These are phyloP conservation scores for Ilyonectria mors-panacis DNA, from an alignment of 2,329 filamentous ascomycete species.

Conservation along the genomic window DNA sequence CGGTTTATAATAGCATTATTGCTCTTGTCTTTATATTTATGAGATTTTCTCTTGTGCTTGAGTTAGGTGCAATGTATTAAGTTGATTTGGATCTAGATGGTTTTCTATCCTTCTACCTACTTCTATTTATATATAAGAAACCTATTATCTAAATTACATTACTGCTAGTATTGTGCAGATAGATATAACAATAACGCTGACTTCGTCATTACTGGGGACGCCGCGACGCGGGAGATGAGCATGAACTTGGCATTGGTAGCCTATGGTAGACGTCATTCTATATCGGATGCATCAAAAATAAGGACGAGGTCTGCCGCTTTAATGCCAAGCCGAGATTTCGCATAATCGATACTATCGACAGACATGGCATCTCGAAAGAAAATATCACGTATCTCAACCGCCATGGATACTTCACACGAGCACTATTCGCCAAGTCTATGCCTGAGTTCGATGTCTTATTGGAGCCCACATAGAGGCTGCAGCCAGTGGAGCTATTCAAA, in stretches of 20 bases:
- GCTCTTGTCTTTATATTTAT: too few relatives aligned
- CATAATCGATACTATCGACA: slow-evolving; percentile 61
- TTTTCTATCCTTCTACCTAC: too few relatives aligned
- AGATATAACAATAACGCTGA: too few relatives aligned
- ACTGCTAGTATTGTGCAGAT: too few relatives aligned
- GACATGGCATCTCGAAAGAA: slow-evolving; percentile 57
- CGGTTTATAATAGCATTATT: too few relatives aligned
- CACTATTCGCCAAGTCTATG: slow-evolving; percentile 48
- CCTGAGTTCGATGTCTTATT: slow-evolving; percentile 19
- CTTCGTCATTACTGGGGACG: slow-evolving; percentile 79
- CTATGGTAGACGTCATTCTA: slow-evolving; percentile 81
- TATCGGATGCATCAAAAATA: slow-evolving; percentile 78
- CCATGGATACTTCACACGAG: slow-evolving; percentile 42
- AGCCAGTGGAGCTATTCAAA: too few relatives aligned
- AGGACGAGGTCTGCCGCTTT: slow-evolving; percentile 44
- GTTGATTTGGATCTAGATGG: too few relatives aligned
- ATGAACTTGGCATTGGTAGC: slow-evolving; percentile 63
- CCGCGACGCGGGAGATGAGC: slow-evolving; percentile 73
- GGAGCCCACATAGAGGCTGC: slow-evolving; percentile 2
- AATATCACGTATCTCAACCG: slow-evolving; percentile 59
- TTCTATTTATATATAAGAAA: too few relatives aligned
- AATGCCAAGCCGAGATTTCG: slow-evolving; percentile 54
- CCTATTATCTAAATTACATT: too few relatives aligned
- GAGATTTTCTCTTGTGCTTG: too few relatives aligned
- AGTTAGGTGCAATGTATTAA: too few relatives aligned